Base-by-base conservation (phyloP, 176 grass and related monocot species). In the Areca catechu region DNA sequence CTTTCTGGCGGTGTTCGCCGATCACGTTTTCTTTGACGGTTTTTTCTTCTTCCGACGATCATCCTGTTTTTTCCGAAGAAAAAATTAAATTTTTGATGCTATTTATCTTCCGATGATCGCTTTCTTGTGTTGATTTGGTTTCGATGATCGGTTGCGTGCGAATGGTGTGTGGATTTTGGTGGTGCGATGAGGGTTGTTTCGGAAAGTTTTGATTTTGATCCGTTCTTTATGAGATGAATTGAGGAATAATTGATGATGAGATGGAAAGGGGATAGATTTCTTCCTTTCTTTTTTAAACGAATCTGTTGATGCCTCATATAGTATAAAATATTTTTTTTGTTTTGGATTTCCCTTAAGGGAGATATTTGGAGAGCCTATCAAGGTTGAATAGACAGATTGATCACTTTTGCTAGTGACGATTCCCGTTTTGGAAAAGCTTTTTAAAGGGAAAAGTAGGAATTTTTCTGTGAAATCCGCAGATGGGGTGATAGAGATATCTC, bases 401-500 rank as follows among this genome's bases (percentile, higher is more conserved):
- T 65, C 64, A 54, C 16, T 7, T 52, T 56, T 68, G 75, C 2
- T 20, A 5, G n/a, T 15, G 61, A n/a, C 16, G 57, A 73, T 79
- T 78, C 68, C 58, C 14, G 55, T 51, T 60, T 51, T 28, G 17
- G 57, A 10, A 63, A 72, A 61, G 66, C 60, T 75, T 58, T 65
- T 66, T 58, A 2, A 2, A 20, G 25, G 56, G 57, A 18, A 61
- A 79, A 73, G 62, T 16, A 20, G 16, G 16, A 59, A 50, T 58
- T 77, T 87, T 74, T 52, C 18, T 3, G 10, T 63, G 24, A 75
- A 81, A 79, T 80, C 43, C 5, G 16, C 22, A 50, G 48, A 85
- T 74, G 71, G 51, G 68, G 48, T 79, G 74, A 85, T 74, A 60
- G 55, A 73, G 71, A 79, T 79, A 63, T 51, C 34, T 24, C 17